Evolutionary conservation across 2,329 filamentous ascomycete species (phyloP), one percentile per base, ranked within the genome.

Genomic region (Plenodomus biglobosus): DNA sequence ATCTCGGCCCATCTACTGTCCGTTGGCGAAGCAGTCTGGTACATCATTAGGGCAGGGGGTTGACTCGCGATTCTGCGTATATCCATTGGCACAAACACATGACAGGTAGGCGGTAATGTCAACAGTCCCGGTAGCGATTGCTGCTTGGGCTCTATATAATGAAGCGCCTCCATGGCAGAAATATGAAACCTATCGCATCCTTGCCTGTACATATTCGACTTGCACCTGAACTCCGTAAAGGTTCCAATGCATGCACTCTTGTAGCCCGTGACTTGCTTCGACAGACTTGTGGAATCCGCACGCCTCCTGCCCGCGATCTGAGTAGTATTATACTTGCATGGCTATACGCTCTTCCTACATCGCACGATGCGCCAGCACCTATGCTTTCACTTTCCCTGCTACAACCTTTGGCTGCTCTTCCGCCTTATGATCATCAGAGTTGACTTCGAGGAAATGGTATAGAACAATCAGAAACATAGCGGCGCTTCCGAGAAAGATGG

Each of bases 401-500:
- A 56, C 58, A 24, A 45, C 49, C 45, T 64, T 68, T 20, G 61
- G 53, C 48, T 70, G 68, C 50, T 64, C 56, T 16, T 56, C 53
- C 17, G 58, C 48, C 20, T 58, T 59, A 44, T 72, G 63, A 49
- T 86, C 81, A 58, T 81, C 79, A n/a, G 90, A 84, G 69, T 99
- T 97, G 77, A 96, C 83, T 73, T 97, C 92, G 65, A 99, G 85
- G 76, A 95, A 97, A 74, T 97, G 91, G 76, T 99, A 97, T 21
- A 95, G 76, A 22, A 99, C 85, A 59, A 97, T 96, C 53, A 99
- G 81, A 38, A 96, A 79, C 89, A 97, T 92, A 55, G 92, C 85
- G 35, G 86, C 83, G 46, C 85, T 88, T 76, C 94, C 94, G 51
- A 99, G 88, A 73, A 96, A 92, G 72, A 97, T 85, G 73, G 94